phyloP scores from a whole-genome alignment of 202 grass and related monocot species.

The Dendrocalamus latiflorus region DNA sequence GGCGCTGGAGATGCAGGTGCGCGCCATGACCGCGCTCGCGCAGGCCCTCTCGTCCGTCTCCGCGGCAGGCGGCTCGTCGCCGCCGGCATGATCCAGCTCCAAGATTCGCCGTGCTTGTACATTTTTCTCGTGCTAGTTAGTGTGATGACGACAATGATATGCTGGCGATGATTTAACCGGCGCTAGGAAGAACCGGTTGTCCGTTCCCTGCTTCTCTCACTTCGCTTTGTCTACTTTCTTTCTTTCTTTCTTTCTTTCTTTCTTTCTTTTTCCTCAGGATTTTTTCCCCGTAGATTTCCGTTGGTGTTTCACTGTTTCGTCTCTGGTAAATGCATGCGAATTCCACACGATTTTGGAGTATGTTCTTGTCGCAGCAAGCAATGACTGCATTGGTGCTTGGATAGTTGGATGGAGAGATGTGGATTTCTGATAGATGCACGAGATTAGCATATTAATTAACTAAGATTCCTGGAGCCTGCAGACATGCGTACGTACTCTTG shows the following conservation, averaged over 20 bases:
- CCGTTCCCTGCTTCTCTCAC: neutral
- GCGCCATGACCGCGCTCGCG: constrained; percentile 43
- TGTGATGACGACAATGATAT: neutral
- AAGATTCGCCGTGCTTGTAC: neutral
- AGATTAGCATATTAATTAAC: neutral
- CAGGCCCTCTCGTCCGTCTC: constrained; percentile 37
- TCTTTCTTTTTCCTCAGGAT: neutral
- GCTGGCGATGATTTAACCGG: neutral
- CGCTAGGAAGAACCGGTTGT: neutral
- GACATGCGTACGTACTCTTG: neutral
- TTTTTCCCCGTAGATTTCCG: neutral
- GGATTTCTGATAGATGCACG: neutral
- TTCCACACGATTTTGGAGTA: neutral
- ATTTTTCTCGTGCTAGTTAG: neutral
- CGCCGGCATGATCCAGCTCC: neutral
- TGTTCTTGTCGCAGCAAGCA: neutral
- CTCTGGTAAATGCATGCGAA: neutral
- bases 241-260: accelerated
- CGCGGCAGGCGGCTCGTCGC: neutral
- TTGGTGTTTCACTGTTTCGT: neutral
- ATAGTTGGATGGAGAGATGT: neutral
- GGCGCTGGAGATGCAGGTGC: constrained; percentile 83
- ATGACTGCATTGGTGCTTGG: neutral
- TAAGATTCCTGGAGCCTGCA: neutral
- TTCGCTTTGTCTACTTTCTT: too few species aligned